Conservation (phyloP, 83 land plant genomes). For the Thuja plicata region DNA sequence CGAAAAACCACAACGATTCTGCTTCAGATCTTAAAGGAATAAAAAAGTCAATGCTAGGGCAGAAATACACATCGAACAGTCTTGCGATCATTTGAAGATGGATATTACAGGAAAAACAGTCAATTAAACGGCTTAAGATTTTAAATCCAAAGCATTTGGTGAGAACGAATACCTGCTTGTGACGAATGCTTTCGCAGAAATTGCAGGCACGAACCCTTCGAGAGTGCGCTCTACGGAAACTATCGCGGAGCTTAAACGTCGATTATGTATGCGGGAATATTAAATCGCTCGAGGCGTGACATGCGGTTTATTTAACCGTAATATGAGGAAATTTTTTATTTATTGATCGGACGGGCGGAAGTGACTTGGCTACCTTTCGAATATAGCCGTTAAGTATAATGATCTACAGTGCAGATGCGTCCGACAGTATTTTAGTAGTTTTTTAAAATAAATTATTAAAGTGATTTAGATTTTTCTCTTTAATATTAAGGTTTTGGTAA, state of each 20-base stretch:
- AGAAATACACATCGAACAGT: not conserved
- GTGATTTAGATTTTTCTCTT: too few relatives aligned
- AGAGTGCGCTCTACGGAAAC: not conserved
- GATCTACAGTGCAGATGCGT: not conserved
- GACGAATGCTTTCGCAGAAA: not conserved
- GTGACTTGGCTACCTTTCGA: not conserved
- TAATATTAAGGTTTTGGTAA: too few relatives aligned
- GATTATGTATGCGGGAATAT: not conserved
- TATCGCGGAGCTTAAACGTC: not conserved
- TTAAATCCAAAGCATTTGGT: not conserved
- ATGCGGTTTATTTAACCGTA: not conserved
- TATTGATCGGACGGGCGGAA: not conserved
- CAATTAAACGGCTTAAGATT: not conserved
- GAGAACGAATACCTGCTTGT: not conserved
- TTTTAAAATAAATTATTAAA: too few relatives aligned
- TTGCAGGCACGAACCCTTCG: not conserved
- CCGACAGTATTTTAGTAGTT: not conserved
- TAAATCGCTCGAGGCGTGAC: not conserved
- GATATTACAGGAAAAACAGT: not conserved
- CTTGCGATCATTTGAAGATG: not conserved
- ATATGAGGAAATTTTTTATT: not conserved
- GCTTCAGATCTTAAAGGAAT: not conserved
- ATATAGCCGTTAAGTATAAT: not conserved
- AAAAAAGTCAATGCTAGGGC: not conserved
- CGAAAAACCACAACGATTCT: not conserved